Conservation (phyloP, 1,139 yeast species). For the Nakaseomyces bracarensis region DNA sequence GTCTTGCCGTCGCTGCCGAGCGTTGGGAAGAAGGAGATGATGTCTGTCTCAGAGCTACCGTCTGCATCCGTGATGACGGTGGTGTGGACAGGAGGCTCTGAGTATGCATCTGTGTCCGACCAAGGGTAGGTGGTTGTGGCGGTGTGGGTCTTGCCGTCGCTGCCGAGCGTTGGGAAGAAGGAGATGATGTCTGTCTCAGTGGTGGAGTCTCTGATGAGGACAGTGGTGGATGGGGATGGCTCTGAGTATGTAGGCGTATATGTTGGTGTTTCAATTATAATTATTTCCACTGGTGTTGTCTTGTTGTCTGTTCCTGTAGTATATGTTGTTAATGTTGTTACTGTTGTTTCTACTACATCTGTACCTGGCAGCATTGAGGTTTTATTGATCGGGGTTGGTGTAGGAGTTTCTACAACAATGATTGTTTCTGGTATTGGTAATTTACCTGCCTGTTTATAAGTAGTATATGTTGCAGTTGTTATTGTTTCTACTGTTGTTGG, state of each 20-base stretch:
- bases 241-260: neutral
- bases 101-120: neutral
- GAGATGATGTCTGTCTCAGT: neutral
- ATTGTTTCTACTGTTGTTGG: no score
- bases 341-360: no score
- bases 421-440: no score
- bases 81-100: neutral
- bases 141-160: neutral
- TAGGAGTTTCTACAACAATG: no score
- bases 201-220: neutral
- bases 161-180: neutral
- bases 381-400: no score
- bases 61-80: neutral
- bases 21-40: neutral
- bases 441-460: no score
- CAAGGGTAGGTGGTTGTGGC: neutral
- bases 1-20: neutral
- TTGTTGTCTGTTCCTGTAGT: no score
- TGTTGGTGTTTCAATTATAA: no score
- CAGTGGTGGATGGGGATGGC: neutral
- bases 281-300: no score
- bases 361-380: no score
- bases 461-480: no score
- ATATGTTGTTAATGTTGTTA: no score
- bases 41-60: neutral